A percentile compares a stretch with the other conserved stretches of the same genome.
These are phyloP conservation scores for Sclerotinia nivalis DNA, from an alignment of 2,329 filamentous ascomycete genomes.

Conservation along the genomic window DNA sequence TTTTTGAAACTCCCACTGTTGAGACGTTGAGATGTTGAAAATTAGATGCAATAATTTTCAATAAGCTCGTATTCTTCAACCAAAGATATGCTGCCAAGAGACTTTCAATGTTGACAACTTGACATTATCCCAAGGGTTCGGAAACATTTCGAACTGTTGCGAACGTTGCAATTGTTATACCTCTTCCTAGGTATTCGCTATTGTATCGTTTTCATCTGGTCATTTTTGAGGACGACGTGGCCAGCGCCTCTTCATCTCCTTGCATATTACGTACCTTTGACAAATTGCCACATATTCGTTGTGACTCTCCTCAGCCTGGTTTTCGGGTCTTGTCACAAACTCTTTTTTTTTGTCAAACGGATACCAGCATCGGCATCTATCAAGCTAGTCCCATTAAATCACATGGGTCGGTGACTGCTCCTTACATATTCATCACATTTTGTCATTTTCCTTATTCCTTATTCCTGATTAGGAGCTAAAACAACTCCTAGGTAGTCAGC, in stretches of 20 bases:
- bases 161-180: neutral
- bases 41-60: neutral
- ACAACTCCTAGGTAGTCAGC: neutral
- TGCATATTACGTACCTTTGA: conserved; percentile 4
- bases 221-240: conserved; percentile 7
- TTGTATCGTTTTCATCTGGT: neutral
- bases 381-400: conserved; percentile 5
- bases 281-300: conserved; percentile 4
- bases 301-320: conserved; percentile 1
- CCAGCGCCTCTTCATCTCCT: conserved; percentile 19
- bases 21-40: neutral
- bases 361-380: neutral
- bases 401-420: neutral
- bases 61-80: conserved; percentile 9
- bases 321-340: neutral
- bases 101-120: neutral
- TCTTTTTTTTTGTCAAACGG: neutral
- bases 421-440: neutral
- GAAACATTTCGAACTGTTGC: neutral
- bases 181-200: neutral
- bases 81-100: conserved; percentile 17
- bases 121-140: neutral
- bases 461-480: neutral
- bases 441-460: neutral
- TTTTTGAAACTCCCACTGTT: conserved; percentile 5